Evolutionary conservation across 208 protist species (phyloP).

Genomic region (Wallacemonas sp.): DNA sequence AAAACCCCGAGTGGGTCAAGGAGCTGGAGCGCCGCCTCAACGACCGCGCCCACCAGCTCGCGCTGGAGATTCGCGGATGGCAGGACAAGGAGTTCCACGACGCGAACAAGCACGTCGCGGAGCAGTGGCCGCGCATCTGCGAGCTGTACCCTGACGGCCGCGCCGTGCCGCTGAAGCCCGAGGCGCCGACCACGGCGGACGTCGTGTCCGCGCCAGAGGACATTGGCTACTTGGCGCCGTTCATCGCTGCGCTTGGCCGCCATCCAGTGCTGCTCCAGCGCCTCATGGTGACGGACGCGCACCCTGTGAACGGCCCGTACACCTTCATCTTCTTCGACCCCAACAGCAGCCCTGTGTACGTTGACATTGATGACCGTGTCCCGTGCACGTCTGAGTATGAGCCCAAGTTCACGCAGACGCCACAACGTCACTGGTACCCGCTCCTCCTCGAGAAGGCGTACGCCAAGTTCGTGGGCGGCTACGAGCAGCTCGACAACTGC

Average conservation of each 20-base stretch:
- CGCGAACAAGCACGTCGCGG: constrained; percentile 62
- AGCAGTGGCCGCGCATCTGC: constrained; percentile 73
- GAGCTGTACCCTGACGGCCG: constrained; percentile 77
- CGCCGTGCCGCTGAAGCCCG: constrained; percentile 38
- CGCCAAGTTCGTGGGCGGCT: constrained; percentile 90
- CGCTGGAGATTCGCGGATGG: constrained; percentile 69
- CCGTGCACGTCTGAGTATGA: constrained; percentile 46
- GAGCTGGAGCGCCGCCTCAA: constrained; percentile 66
- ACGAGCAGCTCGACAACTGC: constrained; percentile 77
- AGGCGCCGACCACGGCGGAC: constrained; percentile 21
- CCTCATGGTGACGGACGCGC: constrained; percentile 56
- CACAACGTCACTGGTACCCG: constrained; percentile 67
- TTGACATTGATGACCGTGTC: constrained; percentile 86
- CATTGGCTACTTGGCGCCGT: constrained; percentile 71
- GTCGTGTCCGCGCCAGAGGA: constrained; percentile 50
- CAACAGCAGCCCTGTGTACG: constrained; percentile 76
- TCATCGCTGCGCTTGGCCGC: constrained; percentile 68
- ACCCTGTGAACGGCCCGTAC: constrained; percentile 70
- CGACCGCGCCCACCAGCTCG: constrained; percentile 56
- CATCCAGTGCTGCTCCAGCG: constrained; percentile 70
- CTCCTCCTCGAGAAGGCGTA: constrained; percentile 92
- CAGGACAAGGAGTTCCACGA: constrained; percentile 84
- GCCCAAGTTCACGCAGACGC: constrained; percentile 67
- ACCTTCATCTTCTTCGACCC: constrained; percentile 86
- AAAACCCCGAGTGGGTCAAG: constrained; percentile 27